Base-by-base conservation (phyloP, 108 stramenopile genomes). In the Cyclotella baltica region DNA sequence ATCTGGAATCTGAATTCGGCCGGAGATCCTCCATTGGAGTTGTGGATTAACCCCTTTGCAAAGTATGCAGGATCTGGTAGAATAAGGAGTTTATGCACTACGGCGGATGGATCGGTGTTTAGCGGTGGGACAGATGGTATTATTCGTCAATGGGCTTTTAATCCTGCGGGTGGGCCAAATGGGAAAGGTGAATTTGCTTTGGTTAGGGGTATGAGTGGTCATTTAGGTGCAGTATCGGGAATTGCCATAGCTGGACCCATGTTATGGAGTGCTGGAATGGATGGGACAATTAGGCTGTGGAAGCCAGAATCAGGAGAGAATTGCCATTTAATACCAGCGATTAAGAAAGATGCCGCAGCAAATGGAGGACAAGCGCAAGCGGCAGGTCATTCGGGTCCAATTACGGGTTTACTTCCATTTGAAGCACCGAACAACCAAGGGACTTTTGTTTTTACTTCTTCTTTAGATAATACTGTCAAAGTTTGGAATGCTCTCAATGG, bases 231-330 rank as follows among this genome's bases (percentile, higher is more conserved):
- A 56, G 75, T 96, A 11, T 89, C 94, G 10, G 90, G 91, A 50
- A 65, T 96, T 34, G 88, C 82, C 34, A 68, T 88, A 27, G 65
- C 87, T 40, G 64, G 71, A 1, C 72, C 65, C 1, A 82, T 87
- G 61, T 50, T 96, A 16, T 93, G 92, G 92, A 85, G 85, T 53
- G 78, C 70, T 23, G 78, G 85, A 33, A 90, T 82, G 52, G 94
- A 96, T 83, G 86, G 84, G 19, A 86, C 92, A 23, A 88, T 96
- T 40, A 87, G 94, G 28, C 81, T 96, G 33, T 96, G 94, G 94
- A 90, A 96, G 70, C 58, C 63, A 20, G 81, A 82, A 22, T 53
- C 73, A 18, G 81, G 81, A 0, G 81, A 82, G 2, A 59, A 59
- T 40, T 72, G 46, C 18, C 72, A 83, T 62, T n/a, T 70, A 33